Base-by-base conservation (phyloP, 352 stramenopile species). In the Saprolegnia diclina region DNA sequence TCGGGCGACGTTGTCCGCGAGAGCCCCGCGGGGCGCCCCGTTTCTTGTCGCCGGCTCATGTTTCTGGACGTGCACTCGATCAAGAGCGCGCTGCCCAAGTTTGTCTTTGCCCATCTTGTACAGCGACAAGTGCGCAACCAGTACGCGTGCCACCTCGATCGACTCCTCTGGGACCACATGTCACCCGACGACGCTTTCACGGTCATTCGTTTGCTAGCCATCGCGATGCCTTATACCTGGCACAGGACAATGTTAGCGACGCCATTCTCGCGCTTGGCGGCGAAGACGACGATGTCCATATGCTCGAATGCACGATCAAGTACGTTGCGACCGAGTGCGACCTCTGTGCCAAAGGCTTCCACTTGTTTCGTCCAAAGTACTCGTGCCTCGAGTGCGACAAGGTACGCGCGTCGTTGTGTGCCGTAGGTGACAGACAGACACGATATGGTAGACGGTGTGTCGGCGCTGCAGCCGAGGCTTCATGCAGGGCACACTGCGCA, bases 301-400 rank as follows among this genome's bases (percentile, higher is more conserved):
- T 57, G 52, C 52, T 57, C 32, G 52, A 57, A 16, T 57, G 52
- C 52, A 57, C 22, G 7, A 57, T 38, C 22, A 57, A 57, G 32
- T 57, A 57, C 32, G 52, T 38, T 14, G 7, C 52, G 32, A 57
- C 32, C 7, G 52, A 57, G 32, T 57, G 52, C 32, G 52, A 57
- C 32, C 32, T 57, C 22, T 57, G 52, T 16, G 16, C 7, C 32
- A 57, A 57, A 57, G 7, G 32, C 22, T 57, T 57, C 32, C 7
- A 16, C 22, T 16, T 57, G 22, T 57, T 57, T 16, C 52, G 52
- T 14, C 16, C 32, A 7, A 7, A 16, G 16, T 57, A 16, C 32
- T 7, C 22, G 14, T 57, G 52, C 16, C 16, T 57, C 32, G 52
- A 57, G 32, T 57, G 52, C 16, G 52, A 57, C 7, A 57, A 57